Evolutionary conservation across 805 yeast species (phyloP), one percentile per base, ranked within the genome.

Genomic region (Yarrowia porcina): DNA sequence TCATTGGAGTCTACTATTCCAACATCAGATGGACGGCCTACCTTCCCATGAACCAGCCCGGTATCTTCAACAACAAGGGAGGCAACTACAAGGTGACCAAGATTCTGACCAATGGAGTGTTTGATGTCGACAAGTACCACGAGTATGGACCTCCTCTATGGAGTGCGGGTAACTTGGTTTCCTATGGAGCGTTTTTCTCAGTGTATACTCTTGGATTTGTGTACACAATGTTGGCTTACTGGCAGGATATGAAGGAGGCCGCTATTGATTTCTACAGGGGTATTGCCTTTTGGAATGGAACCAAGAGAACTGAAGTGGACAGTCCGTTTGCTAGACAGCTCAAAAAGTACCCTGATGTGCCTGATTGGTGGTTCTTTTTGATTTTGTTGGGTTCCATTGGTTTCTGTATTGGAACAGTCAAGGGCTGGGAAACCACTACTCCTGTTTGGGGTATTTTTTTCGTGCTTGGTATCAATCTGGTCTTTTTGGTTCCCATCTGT

Each of bases 281-380:
- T 10, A 17, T 52, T 12, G 45, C 45, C 12, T 38, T 52, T 18
- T 35, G 60, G 45, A 52, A 52, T 15, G 42, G 45, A 1, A 11
- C 10, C 13, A 35, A 25, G 42, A 20, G 36, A 10, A 36, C 23
- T 25, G 63, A 23, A 52, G 49, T 27, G 17, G 65, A 39, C 32
- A 66, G 41, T 67, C 69, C 60, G 27, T 66, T 36, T 65, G 66
- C 61, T 33, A 56, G 21, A 27, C 76, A 83, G 69, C 83, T 82
- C 83, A 70, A 67, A 41, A 75, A 73, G 62, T 86, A 87, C 71
- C 79, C 79, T 27, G 90, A 87, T 65, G 89, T 85, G 23, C 94
- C 96, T 0, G 88, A 84, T 66, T 84, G 86, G 85, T 86, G 90
- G 89, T 87, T 81, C 35, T 63, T 82, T 13, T 66, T 75, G 13